These are phyloP conservation scores for Spatholobus suberectus DNA, from an alignment of 306 rosid species.

Conservation along the genomic window DNA sequence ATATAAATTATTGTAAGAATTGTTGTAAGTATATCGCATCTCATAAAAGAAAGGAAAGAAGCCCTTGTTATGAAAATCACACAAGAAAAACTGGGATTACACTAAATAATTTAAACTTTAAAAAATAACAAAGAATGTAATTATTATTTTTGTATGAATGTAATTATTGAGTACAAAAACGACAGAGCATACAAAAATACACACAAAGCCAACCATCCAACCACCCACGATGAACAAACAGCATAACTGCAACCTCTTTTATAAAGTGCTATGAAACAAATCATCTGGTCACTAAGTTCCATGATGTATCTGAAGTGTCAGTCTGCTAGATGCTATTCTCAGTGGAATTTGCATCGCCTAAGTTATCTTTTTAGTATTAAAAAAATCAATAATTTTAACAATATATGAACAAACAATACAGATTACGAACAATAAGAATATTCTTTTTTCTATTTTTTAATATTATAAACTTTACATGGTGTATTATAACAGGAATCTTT, in stretches of 20 bases:
- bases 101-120: neutral
- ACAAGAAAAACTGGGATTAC: too few species aligned
- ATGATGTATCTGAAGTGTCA: neutral
- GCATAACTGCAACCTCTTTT: conserved; percentile 15
- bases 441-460: too few species aligned
- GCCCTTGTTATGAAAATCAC: too few species aligned
- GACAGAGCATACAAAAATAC: neutral
- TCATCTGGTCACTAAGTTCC: conserved; percentile 9
- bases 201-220: neutral
- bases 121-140: too few species aligned
- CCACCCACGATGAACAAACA: neutral
- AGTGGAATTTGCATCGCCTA: neutral
- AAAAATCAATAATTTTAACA: neutral
- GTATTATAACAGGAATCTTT: neutral
- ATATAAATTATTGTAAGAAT: too few species aligned
- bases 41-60: too few species aligned
- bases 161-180: neutral
- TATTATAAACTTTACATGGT: neutral
- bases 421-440: neutral
- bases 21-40: too few species aligned
- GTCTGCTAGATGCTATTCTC: neutral
- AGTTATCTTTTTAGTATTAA: too few species aligned
- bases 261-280: conserved; percentile 30
- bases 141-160: neutral
- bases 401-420: neutral